Conservation (phyloP, 345 rosid species). For the Garcia nutans region DNA sequence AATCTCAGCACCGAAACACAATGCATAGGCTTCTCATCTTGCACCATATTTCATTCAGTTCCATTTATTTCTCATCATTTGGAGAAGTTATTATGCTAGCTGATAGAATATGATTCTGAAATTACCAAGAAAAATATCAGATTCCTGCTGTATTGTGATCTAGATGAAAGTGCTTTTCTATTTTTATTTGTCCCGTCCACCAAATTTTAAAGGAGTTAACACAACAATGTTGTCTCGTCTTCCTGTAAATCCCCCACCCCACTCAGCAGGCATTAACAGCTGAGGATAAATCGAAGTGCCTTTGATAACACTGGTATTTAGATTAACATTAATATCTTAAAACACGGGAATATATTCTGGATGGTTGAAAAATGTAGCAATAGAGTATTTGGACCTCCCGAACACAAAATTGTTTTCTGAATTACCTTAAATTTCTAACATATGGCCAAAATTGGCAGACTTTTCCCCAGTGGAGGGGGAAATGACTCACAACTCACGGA, state of each 20-base stretch:
- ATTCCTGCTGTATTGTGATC: neutral
- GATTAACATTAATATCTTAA: neutral
- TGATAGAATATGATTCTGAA: neutral
- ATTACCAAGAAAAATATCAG: neutral
- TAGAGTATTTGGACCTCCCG: neutral
- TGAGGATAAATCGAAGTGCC: neutral
- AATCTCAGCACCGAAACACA: neutral
- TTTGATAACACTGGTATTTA: neutral
- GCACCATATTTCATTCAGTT: neutral
- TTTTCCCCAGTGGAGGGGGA: slow-evolving; percentile 53
- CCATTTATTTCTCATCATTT: neutral
- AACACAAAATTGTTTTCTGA: neutral
- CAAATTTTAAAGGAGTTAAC: too few species aligned
- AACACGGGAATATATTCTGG: neutral
- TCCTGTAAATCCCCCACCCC: too few species aligned
- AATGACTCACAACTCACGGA: slow-evolving; percentile 43
- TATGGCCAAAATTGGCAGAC: slow-evolving; percentile 42
- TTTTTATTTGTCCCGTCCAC: too few species aligned
- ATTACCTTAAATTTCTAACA: neutral
- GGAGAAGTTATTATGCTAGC: neutral
- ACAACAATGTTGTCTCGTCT: too few species aligned
- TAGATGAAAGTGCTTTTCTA: neutral
- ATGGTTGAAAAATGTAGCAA: neutral
- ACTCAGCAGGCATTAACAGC: too few species aligned
- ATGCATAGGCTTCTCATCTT: neutral